Conservation (phyloP, 371 early-diverging fungal genomes). For the Mucor circinelloides region DNA sequence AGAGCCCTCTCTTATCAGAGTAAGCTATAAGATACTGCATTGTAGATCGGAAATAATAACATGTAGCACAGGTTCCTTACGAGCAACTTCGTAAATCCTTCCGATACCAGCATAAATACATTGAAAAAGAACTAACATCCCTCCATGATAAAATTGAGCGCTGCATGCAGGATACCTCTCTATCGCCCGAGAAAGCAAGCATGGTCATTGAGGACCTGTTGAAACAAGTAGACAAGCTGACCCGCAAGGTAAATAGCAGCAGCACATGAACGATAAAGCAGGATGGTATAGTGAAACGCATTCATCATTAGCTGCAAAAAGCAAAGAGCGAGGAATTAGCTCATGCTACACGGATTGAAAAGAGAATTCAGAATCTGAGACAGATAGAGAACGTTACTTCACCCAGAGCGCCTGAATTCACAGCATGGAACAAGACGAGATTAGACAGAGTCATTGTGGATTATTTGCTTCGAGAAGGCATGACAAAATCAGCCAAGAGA, state of each 20-base stretch:
- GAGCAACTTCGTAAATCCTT: constrained; percentile 87
- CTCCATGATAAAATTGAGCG: constrained; percentile 49
- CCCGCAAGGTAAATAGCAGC: constrained; percentile 63
- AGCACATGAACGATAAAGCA: too few relatives aligned
- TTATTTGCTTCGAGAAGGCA: constrained; percentile 89
- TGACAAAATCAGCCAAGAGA: constrained; percentile 71
- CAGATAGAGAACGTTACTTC: constrained; percentile 65
- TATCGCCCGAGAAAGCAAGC: constrained; percentile 52
- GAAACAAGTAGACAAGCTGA: constrained; percentile 67
- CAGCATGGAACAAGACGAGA: constrained; percentile 80
- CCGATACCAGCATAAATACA: constrained; percentile 76
- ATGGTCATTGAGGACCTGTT: constrained; percentile 65
- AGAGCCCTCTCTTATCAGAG: constrained; percentile 90
- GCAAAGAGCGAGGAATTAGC: constrained; percentile 74
- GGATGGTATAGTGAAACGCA: too few relatives aligned
- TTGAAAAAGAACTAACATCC: constrained; percentile 76
- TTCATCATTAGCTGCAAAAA: constrained; percentile 64
- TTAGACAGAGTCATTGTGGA: constrained; percentile 90
- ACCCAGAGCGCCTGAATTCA: constrained; percentile 68
- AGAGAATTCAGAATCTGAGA: constrained; percentile 76
- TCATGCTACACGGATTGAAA: constrained; percentile 66
- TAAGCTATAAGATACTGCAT: constrained; percentile 23
- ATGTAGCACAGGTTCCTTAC: constrained; percentile 73
- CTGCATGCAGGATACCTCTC: constrained; percentile 33
- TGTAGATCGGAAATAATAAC: not conserved